Base-by-base conservation (phyloP, 2,329 filamentous ascomycete species). In the Microdochium bolleyi region DNA sequence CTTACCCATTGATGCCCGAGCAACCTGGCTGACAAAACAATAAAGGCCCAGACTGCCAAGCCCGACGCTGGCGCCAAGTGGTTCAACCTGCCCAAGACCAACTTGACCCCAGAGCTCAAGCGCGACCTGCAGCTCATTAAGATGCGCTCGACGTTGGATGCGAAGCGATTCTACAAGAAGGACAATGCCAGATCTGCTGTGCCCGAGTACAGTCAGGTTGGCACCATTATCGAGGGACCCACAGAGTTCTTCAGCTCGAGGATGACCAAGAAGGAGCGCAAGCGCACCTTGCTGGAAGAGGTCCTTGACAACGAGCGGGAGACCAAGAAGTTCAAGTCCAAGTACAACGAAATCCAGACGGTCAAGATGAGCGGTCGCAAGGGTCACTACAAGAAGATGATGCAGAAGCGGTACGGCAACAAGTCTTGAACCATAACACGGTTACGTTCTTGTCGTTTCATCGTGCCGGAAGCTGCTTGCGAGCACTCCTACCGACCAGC, bases 151-250 rank as follows among this genome's bases (percentile, higher is more conserved):
- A 85, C 96, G 21, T 77, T 97, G 22, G 92, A 97, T 59, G 85
- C 91, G 1, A 92, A 97, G 67, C 79, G 88, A 50, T 88, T 92
- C 63, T 95, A 95, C 76, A 95, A 92, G 68, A 97, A 96, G 69
- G 85, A 92, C 51, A 80, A 74, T 50, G 79, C 83, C 52, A 91
- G 87, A 65, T 77, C 80, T 54, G 75, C 82, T 55, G 72, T 87
- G 1, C 94, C 94, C 1, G 84, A 90, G 56, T 97, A 88, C 66
- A 95, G 88, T 21, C 89, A 95, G 62, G 83, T 96, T 25, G 94
- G 92, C 53, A 92, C 89, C 5, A 83, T 99, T 55, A 80, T 96
- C 53, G 87, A 95, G 63, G 92, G 92, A 1, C 85, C 91, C 1
- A 92, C 90, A 1, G 92, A 97, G 64, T 96, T 86, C 71, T 90